phyloP scores from a whole-genome alignment of 1,139 yeast species.

The Scheffersomyces lignicola region DNA sequence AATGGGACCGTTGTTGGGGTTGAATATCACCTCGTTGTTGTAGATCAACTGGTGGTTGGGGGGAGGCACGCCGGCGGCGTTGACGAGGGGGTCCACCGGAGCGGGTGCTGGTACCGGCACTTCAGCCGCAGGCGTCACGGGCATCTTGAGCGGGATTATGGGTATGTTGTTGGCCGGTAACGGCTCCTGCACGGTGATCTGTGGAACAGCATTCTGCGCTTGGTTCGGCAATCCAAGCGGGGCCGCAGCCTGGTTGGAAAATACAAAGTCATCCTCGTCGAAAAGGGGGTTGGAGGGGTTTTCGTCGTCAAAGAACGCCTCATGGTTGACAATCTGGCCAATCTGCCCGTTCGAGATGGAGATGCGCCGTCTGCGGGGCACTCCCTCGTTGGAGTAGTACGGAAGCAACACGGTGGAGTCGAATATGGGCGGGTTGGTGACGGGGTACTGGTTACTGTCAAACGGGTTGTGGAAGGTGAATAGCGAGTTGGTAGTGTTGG shows the following conservation, averaged over 20 bases:
- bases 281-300: conserved; percentile 9
- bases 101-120: conserved; percentile 12
- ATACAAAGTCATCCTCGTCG: conserved; percentile 16
- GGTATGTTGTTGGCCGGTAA: background rate
- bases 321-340: conserved; percentile 60
- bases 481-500: conserved; percentile 1
- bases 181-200: background rate
- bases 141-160: conserved; percentile 5
- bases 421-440: conserved; percentile 66
- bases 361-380: conserved; percentile 57
- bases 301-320: conserved; percentile 37
- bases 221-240: background rate
- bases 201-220: background rate
- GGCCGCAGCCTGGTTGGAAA: background rate
- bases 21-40: conserved; percentile 62
- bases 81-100: conserved; percentile 7
- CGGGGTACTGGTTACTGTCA: conserved; percentile 52
- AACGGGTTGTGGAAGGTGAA: conserved; percentile 32
- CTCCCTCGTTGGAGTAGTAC: conserved; percentile 38
- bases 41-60: conserved; percentile 57
- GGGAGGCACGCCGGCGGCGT: conserved; percentile 49
- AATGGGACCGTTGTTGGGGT: conserved; percentile 64
- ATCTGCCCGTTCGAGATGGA: conserved; percentile 81
- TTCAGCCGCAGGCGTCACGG: conserved; percentile 3
- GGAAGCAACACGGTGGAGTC: conserved; percentile 52